Base-by-base conservation (phyloP, 75 land plant genomes). In the Sequoiadendron giganteum region DNA sequence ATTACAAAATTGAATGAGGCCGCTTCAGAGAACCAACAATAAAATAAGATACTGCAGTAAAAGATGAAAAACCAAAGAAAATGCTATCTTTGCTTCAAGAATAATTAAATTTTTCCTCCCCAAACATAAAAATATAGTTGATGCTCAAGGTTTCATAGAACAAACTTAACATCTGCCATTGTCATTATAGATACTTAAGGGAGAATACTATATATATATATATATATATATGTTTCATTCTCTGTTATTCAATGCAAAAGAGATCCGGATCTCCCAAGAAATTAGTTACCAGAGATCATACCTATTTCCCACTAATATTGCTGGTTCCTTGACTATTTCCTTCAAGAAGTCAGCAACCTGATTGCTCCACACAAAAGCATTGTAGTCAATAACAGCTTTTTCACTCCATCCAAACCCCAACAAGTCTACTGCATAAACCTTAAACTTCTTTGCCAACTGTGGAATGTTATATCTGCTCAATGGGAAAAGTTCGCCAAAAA, bases 341-440 rank as follows among this genome's bases (percentile, higher is more conserved):
- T 90, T 94, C 85, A 95, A 56, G 68, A 98, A 98, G 88, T 97
- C 99, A 25, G 91, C 93, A 6, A 98, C 94, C 89, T 98, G 99
- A 79, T 98, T 99, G 83, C 90, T 93, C 99, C 99, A 98, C 25
- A 98, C 85, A 83, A 87, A 49, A 14, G 97, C 92, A 90, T 92
- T 93, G 88, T 98, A 98, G 45, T 98, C 97, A 79, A 96, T 86
- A 81, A 98, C 61, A 58, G 99, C 97, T 91, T 98, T 98, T 56
- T 98, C 99, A 84, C 99, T 97, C 97, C 96, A 97, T 45, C 99
- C 99, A 91, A 98, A 97, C 15, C 99, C 99, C 43, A 98, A 91
- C 87, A 98, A 92, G 85, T 98, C 99, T 48, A 97, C 36, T 32
- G 99, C 99, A 92, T 97, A 98, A 16, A 98, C 99, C 86, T 94